phyloP scores from a whole-genome alignment of 805 yeast genomes.

The Spathaspora sp. region DNA sequence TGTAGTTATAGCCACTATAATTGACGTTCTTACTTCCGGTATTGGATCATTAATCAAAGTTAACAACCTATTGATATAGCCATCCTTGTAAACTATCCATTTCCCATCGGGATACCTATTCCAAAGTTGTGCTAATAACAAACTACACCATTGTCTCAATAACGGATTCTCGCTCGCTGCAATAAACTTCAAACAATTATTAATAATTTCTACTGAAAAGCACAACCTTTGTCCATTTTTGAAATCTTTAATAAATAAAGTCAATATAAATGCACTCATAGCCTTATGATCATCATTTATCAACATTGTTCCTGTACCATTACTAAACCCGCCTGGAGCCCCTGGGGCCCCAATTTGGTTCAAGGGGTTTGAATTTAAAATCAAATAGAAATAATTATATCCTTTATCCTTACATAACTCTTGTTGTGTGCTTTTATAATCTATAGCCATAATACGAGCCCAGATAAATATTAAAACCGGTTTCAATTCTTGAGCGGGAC shows the following conservation, averaged over 20 bases:
- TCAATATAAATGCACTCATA: conserved; percentile 87
- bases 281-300: conserved; percentile 85
- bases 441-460: conserved; percentile 97
- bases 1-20: conserved; percentile 67
- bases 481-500: conserved; percentile 92
- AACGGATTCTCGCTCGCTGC: conserved; percentile 78
- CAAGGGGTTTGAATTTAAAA: conserved; percentile 48
- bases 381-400: conserved; percentile 78
- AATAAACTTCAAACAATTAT: conserved; percentile 62
- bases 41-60: conserved; percentile 77
- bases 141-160: conserved; percentile 87
- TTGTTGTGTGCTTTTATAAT: conserved; percentile 82
- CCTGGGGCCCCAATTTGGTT: conserved; percentile 30
- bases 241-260: conserved; percentile 80
- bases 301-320: conserved; percentile 24
- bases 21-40: conserved; percentile 90
- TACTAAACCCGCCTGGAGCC: conserved; percentile 23
- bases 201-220: conserved; percentile 67
- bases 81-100: conserved; percentile 63
- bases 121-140: conserved; percentile 77
- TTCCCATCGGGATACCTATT: conserved; percentile 69
- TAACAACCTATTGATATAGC: conserved; percentile 53
- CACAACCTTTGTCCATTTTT: conserved; percentile 77
- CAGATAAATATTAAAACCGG: conserved; percentile 94
- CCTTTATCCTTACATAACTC: conserved; percentile 91